A percentile compares a stretch with the other conserved stretches of the same genome.
Conservation (phyloP, 768 basidiomycete species). For the Lyophyllum semitale region DNA sequence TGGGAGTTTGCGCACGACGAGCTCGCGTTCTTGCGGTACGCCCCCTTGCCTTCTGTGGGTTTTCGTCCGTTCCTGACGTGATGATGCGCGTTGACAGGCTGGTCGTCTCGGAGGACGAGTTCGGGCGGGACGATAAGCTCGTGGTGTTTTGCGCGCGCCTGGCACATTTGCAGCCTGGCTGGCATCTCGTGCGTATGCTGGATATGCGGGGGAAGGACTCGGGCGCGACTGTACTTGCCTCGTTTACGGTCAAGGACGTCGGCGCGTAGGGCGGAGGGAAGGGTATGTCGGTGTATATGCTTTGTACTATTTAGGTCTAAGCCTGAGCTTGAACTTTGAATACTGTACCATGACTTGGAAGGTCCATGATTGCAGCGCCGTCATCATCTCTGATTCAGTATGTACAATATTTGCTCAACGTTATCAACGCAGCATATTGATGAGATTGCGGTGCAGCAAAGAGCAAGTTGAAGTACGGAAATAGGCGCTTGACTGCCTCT, state of each 20-base stretch:
- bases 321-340: background rate
- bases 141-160: constrained; percentile 57
- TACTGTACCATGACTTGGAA: background rate
- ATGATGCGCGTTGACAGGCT: constrained; percentile 27
- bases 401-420: no score
- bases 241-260: constrained; percentile 26
- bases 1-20: constrained; percentile 55
- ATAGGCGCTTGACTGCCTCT: no score
- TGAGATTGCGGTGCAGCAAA: no score
- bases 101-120: constrained; percentile 39
- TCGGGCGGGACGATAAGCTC: constrained; percentile 46
- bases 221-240: constrained; percentile 37
- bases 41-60: background rate
- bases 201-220: constrained; percentile 51
- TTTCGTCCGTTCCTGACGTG: background rate
- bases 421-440: no score
- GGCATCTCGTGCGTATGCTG: constrained; percentile 51
- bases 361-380: no score
- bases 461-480: no score
- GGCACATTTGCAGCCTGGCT: constrained; percentile 45
- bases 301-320: no score
- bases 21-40: constrained; percentile 54
- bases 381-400: no score
- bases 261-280: constrained; percentile 14
- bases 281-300: background rate